Conservation (phyloP, 768 basidiomycete species). For the Suillus bovinus region DNA sequence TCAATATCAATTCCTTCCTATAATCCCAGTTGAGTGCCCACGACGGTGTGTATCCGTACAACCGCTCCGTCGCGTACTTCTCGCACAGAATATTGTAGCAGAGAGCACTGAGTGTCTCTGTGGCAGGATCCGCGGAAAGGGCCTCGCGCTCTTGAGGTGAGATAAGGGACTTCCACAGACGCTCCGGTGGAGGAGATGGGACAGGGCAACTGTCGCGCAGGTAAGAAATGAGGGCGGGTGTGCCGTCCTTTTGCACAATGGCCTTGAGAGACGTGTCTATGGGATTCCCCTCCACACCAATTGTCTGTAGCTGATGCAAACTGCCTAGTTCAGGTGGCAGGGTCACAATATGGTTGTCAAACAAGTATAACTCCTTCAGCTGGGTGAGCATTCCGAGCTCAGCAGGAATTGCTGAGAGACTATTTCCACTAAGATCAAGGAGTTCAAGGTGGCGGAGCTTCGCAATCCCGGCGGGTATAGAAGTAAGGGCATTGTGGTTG, state of each 20-base stretch:
- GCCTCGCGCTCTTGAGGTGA: slow-evolving; percentile 59
- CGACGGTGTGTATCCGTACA: slow-evolving; percentile 95
- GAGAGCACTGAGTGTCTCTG: slow-evolving; percentile 79
- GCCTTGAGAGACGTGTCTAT: slow-evolving; percentile 73
- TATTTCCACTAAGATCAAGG: slow-evolving; percentile 91
- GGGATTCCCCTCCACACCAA: slow-evolving; percentile 98
- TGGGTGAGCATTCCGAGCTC: slow-evolving; percentile 90
- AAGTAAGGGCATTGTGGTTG: slow-evolving; percentile 86
- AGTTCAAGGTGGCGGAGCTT: slow-evolving; percentile 83
- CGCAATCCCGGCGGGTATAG: slow-evolving; percentile 80
- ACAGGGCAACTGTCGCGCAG: slow-evolving; percentile 93
- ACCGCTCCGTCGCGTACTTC: slow-evolving; percentile 78
- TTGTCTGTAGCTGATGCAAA: slow-evolving; percentile 86
- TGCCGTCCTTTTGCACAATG: slow-evolving; percentile 95
- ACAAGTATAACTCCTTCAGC: slow-evolving; percentile 90
- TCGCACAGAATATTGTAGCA: slow-evolving; percentile 97
- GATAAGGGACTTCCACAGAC: slow-evolving; percentile 71
- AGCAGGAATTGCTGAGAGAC: slow-evolving; percentile 70
- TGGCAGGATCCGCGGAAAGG: slow-evolving; percentile 57
- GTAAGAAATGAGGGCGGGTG: slow-evolving; percentile 79
- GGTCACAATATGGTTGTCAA: slow-evolving; percentile 90
- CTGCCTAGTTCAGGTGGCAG: slow-evolving; percentile 88
- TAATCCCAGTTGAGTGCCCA: slow-evolving; percentile 98
- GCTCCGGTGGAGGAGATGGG: slow-evolving; percentile 76
- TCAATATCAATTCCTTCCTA: slow-evolving; percentile 83